Percentiles rank a stretch among this genome's conserved stretches.
Conservation (phyloP, 1,284 basidiomycete species). For the Fomitopsis palustris region DNA sequence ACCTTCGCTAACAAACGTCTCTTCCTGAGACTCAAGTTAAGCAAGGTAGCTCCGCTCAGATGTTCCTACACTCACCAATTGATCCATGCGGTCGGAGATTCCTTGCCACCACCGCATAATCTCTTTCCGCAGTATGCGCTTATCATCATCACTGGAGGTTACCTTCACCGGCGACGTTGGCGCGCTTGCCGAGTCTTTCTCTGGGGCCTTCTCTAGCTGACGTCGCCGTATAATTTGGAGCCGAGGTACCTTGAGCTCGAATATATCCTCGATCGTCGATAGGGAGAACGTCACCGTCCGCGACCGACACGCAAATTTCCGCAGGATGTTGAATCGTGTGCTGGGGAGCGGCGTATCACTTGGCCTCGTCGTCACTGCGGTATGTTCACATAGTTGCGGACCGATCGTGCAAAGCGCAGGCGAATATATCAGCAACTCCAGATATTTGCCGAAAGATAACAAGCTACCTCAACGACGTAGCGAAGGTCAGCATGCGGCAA, state of each 20-base stretch:
- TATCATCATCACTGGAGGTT: conserved; percentile 32
- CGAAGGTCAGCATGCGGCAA: neutral
- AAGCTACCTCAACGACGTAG: conserved; percentile 26
- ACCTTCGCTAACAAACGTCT: conserved; percentile 32
- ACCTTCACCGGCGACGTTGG: neutral
- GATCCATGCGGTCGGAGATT: conserved; percentile 55
- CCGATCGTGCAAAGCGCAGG: conserved; percentile 37
- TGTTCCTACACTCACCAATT: conserved; percentile 39
- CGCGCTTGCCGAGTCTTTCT: conserved; percentile 1
- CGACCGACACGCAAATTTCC: conserved; percentile 43
- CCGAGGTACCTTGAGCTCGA: conserved; percentile 56
- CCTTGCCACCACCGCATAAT: conserved; percentile 66
- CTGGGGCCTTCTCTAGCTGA: conserved; percentile 24
- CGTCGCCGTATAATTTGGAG: conserved; percentile 46
- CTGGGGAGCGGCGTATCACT: conserved; percentile 33
- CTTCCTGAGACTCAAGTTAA: conserved; percentile 39
- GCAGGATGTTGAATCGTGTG: conserved; percentile 43
- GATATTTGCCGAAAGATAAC: conserved; percentile 62
- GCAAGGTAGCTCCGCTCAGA: neutral
- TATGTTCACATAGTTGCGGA: conserved; percentile 52
- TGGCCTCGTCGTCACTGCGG: conserved; percentile 31
- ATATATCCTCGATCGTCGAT: conserved; percentile 48
- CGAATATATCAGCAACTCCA: conserved; percentile 65
- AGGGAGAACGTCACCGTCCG: conserved; percentile 45
- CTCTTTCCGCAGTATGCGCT: conserved; percentile 47